Conservation (phyloP, 1,139 yeast genomes). For the Diutina pseudorugosa region DNA sequence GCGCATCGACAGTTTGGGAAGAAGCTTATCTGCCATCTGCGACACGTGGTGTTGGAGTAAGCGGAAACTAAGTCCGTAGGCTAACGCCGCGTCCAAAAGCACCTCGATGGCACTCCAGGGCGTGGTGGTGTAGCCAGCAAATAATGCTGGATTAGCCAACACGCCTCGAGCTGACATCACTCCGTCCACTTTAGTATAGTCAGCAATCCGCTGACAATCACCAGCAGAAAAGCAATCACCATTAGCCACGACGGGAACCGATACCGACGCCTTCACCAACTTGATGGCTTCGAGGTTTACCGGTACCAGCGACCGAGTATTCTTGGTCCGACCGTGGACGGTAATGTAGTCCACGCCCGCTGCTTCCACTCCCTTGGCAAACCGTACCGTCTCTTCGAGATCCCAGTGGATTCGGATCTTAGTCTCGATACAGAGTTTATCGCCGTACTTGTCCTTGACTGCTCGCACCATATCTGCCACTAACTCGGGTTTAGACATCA, state of each 20-base stretch:
- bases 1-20: constrained; percentile 43
- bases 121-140: constrained; percentile 56
- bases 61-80: constrained; percentile 76
- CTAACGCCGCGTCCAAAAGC: constrained; percentile 67
- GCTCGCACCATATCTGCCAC: constrained; percentile 78
- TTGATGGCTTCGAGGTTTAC: constrained; percentile 76
- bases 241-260: constrained; percentile 83
- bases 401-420: constrained; percentile 83
- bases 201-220: constrained; percentile 42
- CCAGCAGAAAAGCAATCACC: constrained; percentile 75
- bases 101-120: constrained; percentile 89
- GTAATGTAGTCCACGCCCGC: constrained; percentile 93
- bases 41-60: constrained; percentile 78
- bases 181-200: constrained; percentile 72
- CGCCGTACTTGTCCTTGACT: constrained; percentile 66
- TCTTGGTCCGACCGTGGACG: constrained; percentile 84
- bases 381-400: constrained; percentile 54
- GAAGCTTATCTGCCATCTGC: constrained; percentile 64
- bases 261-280: constrained; percentile 44
- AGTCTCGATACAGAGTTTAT: constrained; percentile 64
- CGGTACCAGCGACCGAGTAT: constrained; percentile 74
- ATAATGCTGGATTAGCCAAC: constrained; percentile 75
- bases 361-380: constrained; percentile 62
- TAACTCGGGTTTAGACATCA: constrained; percentile 72
- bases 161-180: constrained; percentile 94